Percentiles rank a stretch among this genome's conserved stretches.
phyloP scores from a whole-genome alignment of 257 asterid genomes.

The Ilex aquifolium region DNA sequence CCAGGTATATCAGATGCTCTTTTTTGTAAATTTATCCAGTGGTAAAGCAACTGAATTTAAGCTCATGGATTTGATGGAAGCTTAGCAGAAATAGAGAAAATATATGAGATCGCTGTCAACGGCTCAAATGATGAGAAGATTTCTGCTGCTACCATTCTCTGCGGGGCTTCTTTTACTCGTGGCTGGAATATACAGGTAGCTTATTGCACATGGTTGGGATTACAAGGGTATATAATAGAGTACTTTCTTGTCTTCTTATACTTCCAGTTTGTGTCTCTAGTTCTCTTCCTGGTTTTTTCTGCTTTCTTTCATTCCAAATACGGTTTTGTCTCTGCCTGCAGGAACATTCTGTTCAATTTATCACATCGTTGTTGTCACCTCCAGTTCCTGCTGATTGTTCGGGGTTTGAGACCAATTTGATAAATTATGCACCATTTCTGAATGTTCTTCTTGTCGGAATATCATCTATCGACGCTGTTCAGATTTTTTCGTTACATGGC shows the following conservation, averaged over 20 bases:
- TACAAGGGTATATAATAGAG: no score
- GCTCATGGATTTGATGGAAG: constrained; percentile 69
- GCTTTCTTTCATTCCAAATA: background rate
- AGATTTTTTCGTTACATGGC: constrained; percentile 90
- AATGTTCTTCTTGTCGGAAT: constrained; percentile 83
- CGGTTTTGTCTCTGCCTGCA: constrained; percentile 36
- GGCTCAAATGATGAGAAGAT: constrained; percentile 93
- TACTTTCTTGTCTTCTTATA: background rate
- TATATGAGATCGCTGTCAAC: constrained; percentile 78
- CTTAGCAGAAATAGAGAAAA: constrained; percentile 95
- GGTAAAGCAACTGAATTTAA: constrained; percentile 54
- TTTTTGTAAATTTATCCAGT: constrained; percentile 18
- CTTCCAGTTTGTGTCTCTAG: background rate
- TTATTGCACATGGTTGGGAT: constrained; percentile 1
- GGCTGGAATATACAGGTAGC: constrained; percentile 98
- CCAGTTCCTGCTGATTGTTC: constrained; percentile 61
- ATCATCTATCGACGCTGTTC: constrained; percentile 65
- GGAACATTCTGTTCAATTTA: constrained; percentile 76
- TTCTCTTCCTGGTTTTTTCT: constrained; percentile 5
- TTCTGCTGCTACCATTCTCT: constrained; percentile 83
- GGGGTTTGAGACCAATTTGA: constrained; percentile 80
- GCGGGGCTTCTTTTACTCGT: constrained; percentile 93
- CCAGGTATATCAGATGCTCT: constrained; percentile 20
- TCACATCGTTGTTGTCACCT: constrained; percentile 81
- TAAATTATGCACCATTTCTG: constrained; percentile 76